Evolutionary conservation across 2,329 filamentous ascomycete species (phyloP), one percentile per base, ranked within the genome.

Genomic region (Magnaporthiopsis rhizophila): DNA sequence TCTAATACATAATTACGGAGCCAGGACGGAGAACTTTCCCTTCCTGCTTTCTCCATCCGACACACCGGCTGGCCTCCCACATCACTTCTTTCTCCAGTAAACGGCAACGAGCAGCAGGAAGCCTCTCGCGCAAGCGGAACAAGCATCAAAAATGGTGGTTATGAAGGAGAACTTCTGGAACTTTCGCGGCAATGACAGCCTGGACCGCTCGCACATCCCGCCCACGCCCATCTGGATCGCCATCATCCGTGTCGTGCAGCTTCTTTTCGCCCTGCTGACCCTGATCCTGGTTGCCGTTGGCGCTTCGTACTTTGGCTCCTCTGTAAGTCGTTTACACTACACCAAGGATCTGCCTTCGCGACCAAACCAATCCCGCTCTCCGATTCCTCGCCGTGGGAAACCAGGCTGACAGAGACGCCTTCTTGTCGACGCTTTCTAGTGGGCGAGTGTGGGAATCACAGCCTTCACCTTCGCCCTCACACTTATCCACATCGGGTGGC

Each of bases 401-500:
- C 18, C 7, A 24, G 18, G 45, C 45, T 53, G 45, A 53, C 45
- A 6, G 8, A 11, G 21, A 53, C 45, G 45, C 45, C 21, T 4
- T 9, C 18, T 21, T n/a, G 1, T 5, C 21, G 45, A 21, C 21
- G 1, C 24, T 63, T 28, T 57, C 21, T 36, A 62, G 61, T 62
- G 21, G 18, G 32, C 61, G 13, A 58, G 61, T 11, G 15, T 62
- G 11, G 62, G 30, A 13, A 38, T 63, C 30, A 59, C 62, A 13
- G 58, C 32, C 30, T 69, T 69, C 65, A 63, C 67, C 32, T 69
- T 69, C n/a, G 66, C 66, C 62, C 60, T 65, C 30, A 69, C 68
- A 8, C 12, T 68, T 28, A 57, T 68, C 53, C 68, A 69, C 53
- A 65, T 69, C 63, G 62, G 66, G 57, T 69, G 64, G 59, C 66